Evolutionary conservation across 164 flowering plant genomes (phyloP).

Genomic region (Kingdonia uniflora): DNA sequence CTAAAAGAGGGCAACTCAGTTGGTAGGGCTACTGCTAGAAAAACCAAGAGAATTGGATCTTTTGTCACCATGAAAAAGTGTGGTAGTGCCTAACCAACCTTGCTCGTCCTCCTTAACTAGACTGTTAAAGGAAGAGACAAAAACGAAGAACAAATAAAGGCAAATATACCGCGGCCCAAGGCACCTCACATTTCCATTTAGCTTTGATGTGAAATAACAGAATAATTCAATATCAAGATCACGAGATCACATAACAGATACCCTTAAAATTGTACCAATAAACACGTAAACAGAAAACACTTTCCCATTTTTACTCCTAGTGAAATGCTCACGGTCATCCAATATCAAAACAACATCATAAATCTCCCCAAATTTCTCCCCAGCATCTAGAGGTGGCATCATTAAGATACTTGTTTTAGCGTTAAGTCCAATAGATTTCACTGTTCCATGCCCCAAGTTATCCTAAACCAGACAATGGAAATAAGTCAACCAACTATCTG

Average conservation of each 20-base stretch:
- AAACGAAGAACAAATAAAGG: too few relatives aligned
- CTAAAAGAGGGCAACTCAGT: too few relatives aligned
- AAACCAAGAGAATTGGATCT: too few relatives aligned
- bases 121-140: too few relatives aligned
- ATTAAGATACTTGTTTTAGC: constrained; percentile 27
- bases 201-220: too few relatives aligned
- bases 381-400: constrained; percentile 62
- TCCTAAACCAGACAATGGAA: constrained; percentile 15
- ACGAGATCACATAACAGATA: not conserved
- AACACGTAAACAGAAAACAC: constrained; percentile 13
- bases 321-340: constrained; percentile 87
- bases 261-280: not conserved
- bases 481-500: constrained; percentile 1
- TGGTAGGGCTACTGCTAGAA: too few relatives aligned
- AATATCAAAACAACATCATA: constrained; percentile 75
- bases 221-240: not conserved
- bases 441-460: constrained; percentile 13
- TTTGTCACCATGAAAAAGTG: too few relatives aligned
- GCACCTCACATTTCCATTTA: too few relatives aligned
- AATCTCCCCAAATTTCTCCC: constrained; percentile 70
- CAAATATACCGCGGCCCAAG: too few relatives aligned
- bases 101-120: too few relatives aligned
- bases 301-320: constrained; percentile 40
- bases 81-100: too few relatives aligned
- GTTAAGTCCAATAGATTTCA: constrained; percentile 12